These are phyloP conservation scores for Multifurca ochricompacta DNA, from an alignment of 768 basidiomycete species.

Conservation along the genomic window DNA sequence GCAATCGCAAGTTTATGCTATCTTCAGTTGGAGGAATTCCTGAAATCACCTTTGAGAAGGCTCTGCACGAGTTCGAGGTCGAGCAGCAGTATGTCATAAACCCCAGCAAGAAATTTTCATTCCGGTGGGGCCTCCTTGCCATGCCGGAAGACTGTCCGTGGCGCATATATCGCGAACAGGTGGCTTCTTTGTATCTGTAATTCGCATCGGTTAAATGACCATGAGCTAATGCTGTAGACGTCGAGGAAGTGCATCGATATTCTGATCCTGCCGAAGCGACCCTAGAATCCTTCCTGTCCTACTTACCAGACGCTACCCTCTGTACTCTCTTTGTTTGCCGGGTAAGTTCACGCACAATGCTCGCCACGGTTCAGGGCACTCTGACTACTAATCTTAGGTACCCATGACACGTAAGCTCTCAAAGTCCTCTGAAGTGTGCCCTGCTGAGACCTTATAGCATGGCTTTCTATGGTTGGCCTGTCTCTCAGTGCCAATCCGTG, in stretches of 20 bases:
- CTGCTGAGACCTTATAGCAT: conserved; percentile 37
- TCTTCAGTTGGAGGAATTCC: not conserved
- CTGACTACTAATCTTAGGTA: conserved; percentile 33
- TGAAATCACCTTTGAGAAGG: conserved; percentile 19
- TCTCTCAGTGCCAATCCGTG: conserved; percentile 78
- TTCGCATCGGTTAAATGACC: not conserved
- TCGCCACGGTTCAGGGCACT: conserved; percentile 5
- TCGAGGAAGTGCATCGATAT: conserved; percentile 39
- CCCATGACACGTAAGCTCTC: conserved; percentile 55
- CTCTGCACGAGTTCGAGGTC: conserved; percentile 4
- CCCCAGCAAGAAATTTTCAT: not conserved
- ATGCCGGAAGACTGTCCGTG: conserved; percentile 44
- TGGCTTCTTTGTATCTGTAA: conserved; percentile 27
- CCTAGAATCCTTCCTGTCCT: conserved; percentile 46
- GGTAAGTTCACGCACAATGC: conserved; percentile 39
- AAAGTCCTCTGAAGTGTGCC: not conserved
- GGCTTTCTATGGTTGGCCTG: conserved; percentile 79
- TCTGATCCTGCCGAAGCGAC: conserved; percentile 54
- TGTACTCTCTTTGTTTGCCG: conserved; percentile 74
- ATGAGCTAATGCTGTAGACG: conserved; percentile 31
- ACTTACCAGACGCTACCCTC: conserved; percentile 58
- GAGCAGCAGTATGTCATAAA: conserved; percentile 5
- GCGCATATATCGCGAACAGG: conserved; percentile 48
- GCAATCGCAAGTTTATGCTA: conserved; percentile 1
- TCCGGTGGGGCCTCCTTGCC: conserved; percentile 28